Evolutionary conservation across 371 early-diverging fungal genomes (phyloP), one percentile per base, ranked within the genome.

Genomic region (Blakeslea trispora): DNA sequence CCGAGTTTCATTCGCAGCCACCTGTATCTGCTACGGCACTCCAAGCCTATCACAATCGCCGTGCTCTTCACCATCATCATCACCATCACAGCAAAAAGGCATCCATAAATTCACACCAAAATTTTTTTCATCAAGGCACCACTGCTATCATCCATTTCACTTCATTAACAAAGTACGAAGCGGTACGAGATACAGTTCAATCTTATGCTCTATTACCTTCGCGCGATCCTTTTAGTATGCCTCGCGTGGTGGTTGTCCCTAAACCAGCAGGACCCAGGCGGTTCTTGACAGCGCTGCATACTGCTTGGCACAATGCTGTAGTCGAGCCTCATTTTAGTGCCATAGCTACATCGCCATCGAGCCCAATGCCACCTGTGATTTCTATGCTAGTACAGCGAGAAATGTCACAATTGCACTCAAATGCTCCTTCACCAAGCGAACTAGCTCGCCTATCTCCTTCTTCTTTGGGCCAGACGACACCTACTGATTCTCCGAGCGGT

Each of bases 201-300:
- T 53, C 55, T 9, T 70, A 60, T 41, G 53, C 65, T 1, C 44
- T 58, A 11, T 45, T 61, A n/a, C 53, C 64, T 2, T 34, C 52
- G 2, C 39, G 51, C 14, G 57, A 61, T 14, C 66, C 70, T 21
- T 64, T 50, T 17, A 55, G 62, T 2, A 63, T 75, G 53, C 83
- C 81, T 11, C 81, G 80, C 22, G 70, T 84, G 5, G 61, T 84
- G 21, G 81, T 84, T 7, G 73, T 84, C 13, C 81, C 83, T 1
- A 84, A 84, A 55, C 85, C 85, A 0, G 82, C 79, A 22, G 85
- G 85, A 13, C 85, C 85, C 13, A 63, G 82, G 5, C 67, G 83
- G 13, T 74, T 84, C 35, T 53, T 84, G 51, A 79, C 81, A 0
- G 82, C 83, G 0, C 63, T 84, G n/a, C 83, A 81, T 59, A 81